Base-by-base conservation (phyloP, 2,329 filamentous ascomycete genomes). In the Sarocladium strictum region DNA sequence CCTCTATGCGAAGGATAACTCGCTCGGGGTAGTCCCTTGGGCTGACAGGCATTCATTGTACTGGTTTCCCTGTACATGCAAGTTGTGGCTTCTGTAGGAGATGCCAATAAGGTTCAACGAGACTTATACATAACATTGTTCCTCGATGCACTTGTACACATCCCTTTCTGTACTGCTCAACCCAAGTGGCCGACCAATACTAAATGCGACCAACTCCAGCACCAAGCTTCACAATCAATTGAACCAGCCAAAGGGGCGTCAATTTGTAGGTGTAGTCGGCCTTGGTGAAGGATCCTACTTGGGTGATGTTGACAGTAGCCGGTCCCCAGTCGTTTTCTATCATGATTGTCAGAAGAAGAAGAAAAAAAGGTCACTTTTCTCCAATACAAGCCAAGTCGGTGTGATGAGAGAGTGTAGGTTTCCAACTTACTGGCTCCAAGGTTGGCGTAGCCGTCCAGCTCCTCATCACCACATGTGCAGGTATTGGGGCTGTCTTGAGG, bases 401-500 rank as follows among this genome's bases (percentile, higher is more conserved):
- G n/a, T n/a, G n/a, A n/a, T 7, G 1, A n/a, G 10, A 12, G 11
- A 29, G 2, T 50, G 17, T 38, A 0, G 19, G 6, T 1, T 2
- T n/a, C n/a, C 3, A 3, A 72, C 75, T 64, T 64, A 78, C 76
- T 70, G 2, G 76, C 74, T 23, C 78, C 78, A 15, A 80, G 64
- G 56, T 81, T 81, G 3, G 76, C 77, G 61, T 69, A 81, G 0
- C 78, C 78, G 58, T 81, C 78, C 24, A 80, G 65, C 61, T 81
- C 78, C 59, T 73, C 72, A 49, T 81, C 79, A 1, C 78, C 78
- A 11, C 76, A 77, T 1, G 72, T 69, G 56, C 72, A 74, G 0
- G 76, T 80, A 56, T 81, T 81, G 0, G 78, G 78, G 41, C 73
- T 76, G 56, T 81, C 78, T 45, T 73, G 68, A 0, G 79, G 79